Conservation (phyloP, 768 basidiomycete species). For the Rhodotorula toruloides region DNA sequence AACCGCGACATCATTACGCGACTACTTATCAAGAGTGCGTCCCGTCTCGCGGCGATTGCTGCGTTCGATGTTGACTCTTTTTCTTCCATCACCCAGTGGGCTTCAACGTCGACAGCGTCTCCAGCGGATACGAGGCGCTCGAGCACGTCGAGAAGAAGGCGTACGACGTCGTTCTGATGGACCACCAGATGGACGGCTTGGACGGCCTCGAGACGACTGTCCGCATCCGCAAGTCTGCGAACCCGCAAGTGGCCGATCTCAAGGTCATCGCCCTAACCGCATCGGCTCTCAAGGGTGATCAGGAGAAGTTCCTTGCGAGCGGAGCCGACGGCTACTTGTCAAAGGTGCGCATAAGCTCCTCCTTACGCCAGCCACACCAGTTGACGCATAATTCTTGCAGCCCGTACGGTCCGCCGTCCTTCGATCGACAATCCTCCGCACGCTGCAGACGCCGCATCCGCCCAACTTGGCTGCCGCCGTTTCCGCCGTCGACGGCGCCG, state of each 20-base stretch:
- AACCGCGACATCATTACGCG: conserved; percentile 23
- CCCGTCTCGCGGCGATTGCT: background rate
- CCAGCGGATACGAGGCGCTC: conserved; percentile 34
- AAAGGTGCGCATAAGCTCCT: conserved; percentile 11
- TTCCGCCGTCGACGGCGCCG: background rate
- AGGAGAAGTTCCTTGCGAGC: conserved; percentile 19
- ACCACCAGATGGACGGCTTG: conserved; percentile 25
- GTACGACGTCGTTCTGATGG: conserved; percentile 31
- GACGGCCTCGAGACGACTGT: conserved; percentile 31
- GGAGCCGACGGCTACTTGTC: conserved; percentile 31
- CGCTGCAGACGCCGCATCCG: conserved; percentile 10
- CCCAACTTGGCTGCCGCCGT: background rate
- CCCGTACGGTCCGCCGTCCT: conserved; percentile 30
- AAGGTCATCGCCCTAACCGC: conserved; percentile 34
- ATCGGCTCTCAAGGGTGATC: conserved; percentile 27
- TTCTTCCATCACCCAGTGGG: conserved; percentile 15
- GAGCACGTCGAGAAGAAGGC: conserved; percentile 14
- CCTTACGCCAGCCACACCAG: background rate
- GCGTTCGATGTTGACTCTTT: background rate
- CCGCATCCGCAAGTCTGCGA: conserved; percentile 12
- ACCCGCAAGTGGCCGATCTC: conserved; percentile 3
- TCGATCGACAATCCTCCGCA: conserved; percentile 16
- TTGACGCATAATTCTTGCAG: background rate
- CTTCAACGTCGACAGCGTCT: conserved; percentile 28
- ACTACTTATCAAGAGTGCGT: conserved; percentile 28